Percentiles rank a stretch among this genome's conserved stretches.
phyloP scores from a whole-genome alignment of 257 asterid genomes.

The Nicotiana undulata region DNA sequence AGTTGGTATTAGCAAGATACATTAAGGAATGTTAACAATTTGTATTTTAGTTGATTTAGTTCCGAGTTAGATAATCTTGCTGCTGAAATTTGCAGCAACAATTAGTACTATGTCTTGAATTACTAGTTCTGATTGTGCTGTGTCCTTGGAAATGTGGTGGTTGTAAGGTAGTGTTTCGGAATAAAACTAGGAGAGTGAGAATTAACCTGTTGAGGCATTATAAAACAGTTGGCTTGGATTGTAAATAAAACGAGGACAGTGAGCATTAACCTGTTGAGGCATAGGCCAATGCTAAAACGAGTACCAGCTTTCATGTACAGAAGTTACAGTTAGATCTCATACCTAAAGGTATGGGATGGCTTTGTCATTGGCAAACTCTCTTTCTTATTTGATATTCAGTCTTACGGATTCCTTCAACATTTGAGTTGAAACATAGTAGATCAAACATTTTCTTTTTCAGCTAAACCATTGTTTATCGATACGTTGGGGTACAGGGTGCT shows the following conservation, averaged over 20 bases:
- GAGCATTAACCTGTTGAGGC: neutral
- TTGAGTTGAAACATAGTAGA: neutral
- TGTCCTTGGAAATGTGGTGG: neutral
- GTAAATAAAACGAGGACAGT: neutral
- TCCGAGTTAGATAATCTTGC: neutral
- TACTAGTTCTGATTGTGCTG: neutral
- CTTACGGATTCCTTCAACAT: neutral
- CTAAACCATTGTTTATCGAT: neutral
- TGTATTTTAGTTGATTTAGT: neutral
- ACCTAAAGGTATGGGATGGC: neutral
- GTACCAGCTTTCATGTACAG: neutral
- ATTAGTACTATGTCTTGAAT: neutral
- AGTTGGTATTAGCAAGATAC: conserved; percentile 9
- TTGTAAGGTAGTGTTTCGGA: neutral
- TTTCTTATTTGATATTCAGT: neutral
- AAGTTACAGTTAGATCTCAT: neutral
- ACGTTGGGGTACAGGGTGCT: neutral
- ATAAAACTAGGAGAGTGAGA: neutral
- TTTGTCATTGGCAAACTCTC: neutral
- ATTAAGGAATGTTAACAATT: conserved; percentile 24
- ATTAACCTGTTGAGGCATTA: neutral
- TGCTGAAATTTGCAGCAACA: neutral
- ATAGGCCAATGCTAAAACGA: neutral
- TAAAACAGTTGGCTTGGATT: neutral
- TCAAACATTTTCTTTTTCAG: neutral